A percentile compares a stretch with the other conserved stretches of the same genome.
Conservation (phyloP, 2,329 filamentous ascomycete species). For the Colletotrichum scovillei region DNA sequence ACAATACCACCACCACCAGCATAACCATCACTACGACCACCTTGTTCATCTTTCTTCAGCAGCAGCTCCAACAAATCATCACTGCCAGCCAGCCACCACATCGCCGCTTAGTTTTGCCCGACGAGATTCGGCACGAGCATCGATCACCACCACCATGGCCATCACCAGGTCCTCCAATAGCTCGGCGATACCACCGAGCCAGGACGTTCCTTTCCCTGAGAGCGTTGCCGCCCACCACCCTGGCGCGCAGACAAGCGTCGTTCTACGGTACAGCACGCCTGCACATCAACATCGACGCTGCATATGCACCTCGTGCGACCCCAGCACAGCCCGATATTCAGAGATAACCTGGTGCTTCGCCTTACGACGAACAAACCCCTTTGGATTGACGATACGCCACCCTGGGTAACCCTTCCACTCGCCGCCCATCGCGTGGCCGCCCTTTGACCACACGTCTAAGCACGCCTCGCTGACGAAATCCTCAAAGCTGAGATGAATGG, state of each 20-base stretch:
- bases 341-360: not conserved
- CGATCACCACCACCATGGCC: slow-evolving; percentile 1
- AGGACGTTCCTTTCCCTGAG: slow-evolving; percentile 7
- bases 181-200: slow-evolving; percentile 17
- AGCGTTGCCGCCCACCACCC: slow-evolving; percentile 21
- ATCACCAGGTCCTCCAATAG: slow-evolving; percentile 23
- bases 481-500: not conserved
- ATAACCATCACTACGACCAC: not conserved
- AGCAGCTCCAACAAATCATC: slow-evolving; percentile 9
- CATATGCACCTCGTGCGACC: slow-evolving; percentile 19
- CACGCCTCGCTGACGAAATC: slow-evolving; percentile 4
- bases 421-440: slow-evolving; percentile 6
- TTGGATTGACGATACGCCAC: not conserved
- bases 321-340: not conserved
- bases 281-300: slow-evolving; percentile 6
- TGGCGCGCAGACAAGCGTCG: not conserved
- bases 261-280: not conserved
- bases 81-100: slow-evolving; percentile 15
- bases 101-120: not conserved
- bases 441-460: not conserved
- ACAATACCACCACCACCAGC: not conserved
- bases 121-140: slow-evolving; percentile 30
- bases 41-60: not conserved
- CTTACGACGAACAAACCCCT: not conserved
- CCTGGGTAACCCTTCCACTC: not conserved